Conservation (phyloP, 2,329 filamentous ascomycete genomes). For the Colletotrichum somersetense region DNA sequence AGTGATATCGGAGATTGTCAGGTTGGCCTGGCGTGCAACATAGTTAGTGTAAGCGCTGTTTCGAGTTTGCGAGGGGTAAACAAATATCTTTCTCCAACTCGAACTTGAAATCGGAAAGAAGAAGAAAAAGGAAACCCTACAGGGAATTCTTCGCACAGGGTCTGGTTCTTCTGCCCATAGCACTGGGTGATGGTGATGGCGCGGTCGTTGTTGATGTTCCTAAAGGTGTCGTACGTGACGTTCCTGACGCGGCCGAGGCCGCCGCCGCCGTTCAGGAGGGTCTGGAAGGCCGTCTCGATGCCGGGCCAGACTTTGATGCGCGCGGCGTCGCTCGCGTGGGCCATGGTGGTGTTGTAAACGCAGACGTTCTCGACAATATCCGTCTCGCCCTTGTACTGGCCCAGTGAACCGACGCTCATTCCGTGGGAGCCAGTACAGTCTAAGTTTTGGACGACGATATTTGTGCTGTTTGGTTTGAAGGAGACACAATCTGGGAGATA, state of each 20-base stretch:
- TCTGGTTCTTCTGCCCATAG: constrained; percentile 58
- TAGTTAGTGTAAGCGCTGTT: background rate
- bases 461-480: constrained; percentile 80
- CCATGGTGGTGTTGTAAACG: constrained; percentile 71
- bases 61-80: too few species aligned
- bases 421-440: constrained; percentile 78
- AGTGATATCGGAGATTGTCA: constrained; percentile 47
- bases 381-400: constrained; percentile 73
- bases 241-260: constrained; percentile 67
- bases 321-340: constrained; percentile 72
- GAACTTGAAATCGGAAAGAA: too few species aligned
- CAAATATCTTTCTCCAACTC: too few species aligned
- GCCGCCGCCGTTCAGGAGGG: constrained; percentile 72
- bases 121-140: constrained; percentile 12
- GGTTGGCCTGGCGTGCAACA: constrained; percentile 30
- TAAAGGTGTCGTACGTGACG: constrained; percentile 72
- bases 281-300: constrained; percentile 61
- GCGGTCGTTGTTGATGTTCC: constrained; percentile 68
- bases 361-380: constrained; percentile 78
- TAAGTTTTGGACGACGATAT: constrained; percentile 76
- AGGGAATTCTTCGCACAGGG: constrained; percentile 52
- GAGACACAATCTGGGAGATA: constrained; percentile 69
- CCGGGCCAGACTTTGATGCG: constrained; percentile 80
- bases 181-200: constrained; percentile 73
- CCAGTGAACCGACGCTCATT: constrained; percentile 78